Percentiles rank a stretch among this genome's conserved stretches.
Conservation (phyloP, 257 asterid species). For the Echium plantagineum region DNA sequence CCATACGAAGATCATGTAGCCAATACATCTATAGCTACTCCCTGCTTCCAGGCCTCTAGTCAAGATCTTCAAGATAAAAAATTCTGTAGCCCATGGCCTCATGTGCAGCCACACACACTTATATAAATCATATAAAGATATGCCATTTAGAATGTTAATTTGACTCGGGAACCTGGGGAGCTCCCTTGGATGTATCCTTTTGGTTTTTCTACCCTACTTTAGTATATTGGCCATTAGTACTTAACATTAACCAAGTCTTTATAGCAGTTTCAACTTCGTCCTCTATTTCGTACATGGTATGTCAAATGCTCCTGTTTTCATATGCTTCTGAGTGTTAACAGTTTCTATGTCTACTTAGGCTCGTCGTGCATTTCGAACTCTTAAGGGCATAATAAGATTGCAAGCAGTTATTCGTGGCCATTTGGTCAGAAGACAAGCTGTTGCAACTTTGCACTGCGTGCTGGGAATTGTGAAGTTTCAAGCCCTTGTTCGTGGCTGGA, state of each 20-base stretch:
- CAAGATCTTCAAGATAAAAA: too few species aligned
- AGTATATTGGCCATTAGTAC: neutral
- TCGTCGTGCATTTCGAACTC: conserved; percentile 21
- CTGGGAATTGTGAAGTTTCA: conserved; percentile 33
- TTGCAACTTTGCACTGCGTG: conserved; percentile 22
- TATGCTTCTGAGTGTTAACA: conserved; percentile 1
- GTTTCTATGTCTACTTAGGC: conserved; percentile 17
- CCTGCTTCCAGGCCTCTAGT: too few species aligned
- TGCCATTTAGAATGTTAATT: too few species aligned
- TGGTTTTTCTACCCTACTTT: neutral
- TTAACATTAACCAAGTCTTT: neutral
- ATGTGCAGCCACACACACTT: too few species aligned
- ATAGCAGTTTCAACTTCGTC: neutral
- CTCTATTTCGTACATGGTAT: neutral
- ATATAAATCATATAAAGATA: too few species aligned
- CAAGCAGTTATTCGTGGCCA: conserved; percentile 33
- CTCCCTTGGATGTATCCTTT: neutral
- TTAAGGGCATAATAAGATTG: conserved; percentile 16
- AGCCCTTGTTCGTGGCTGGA: conserved; percentile 29
- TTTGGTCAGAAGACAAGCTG: conserved; percentile 36
- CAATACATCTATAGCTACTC: too few species aligned
- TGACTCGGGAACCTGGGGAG: neutral
- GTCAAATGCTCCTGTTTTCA: neutral
- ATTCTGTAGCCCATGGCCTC: too few species aligned
- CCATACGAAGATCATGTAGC: too few species aligned